Percentiles rank a stretch among this genome's conserved stretches.
These are phyloP conservation scores for Ceratocystis harringtonii DNA, from an alignment of 2,329 filamentous ascomycete genomes.

Conservation along the genomic window DNA sequence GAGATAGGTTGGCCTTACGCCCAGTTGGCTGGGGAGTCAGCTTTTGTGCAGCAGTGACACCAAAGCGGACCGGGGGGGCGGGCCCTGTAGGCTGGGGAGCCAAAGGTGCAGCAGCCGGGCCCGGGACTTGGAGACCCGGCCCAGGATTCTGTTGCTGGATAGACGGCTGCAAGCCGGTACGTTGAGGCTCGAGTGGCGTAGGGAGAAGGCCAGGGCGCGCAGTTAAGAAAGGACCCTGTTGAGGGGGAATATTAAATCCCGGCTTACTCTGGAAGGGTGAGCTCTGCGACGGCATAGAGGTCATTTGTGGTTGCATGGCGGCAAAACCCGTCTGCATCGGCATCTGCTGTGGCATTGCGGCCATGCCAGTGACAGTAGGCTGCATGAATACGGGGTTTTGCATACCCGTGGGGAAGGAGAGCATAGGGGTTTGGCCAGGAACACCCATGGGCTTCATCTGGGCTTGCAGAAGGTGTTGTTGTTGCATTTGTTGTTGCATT, in stretches of 20 bases:
- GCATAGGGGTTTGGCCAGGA: constrained; percentile 22
- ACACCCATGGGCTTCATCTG: constrained; percentile 26
- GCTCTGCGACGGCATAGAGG: constrained; percentile 40
- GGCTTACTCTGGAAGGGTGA: constrained; percentile 12
- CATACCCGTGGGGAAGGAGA: constrained; percentile 26
- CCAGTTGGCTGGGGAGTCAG: constrained; percentile 77
- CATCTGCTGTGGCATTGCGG: constrained; percentile 26
- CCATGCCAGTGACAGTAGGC: constrained; percentile 34
- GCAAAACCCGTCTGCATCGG: constrained; percentile 28
- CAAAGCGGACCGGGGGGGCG: constrained; percentile 76
- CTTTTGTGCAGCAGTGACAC: constrained; percentile 59
- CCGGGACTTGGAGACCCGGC: background rate
- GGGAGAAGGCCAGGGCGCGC: constrained; percentile 32
- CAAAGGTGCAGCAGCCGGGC: constrained; percentile 10
- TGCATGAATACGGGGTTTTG: constrained; percentile 28
- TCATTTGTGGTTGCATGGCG: constrained; percentile 45
- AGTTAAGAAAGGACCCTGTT: constrained; percentile 15
- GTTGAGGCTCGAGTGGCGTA: constrained; percentile 44
- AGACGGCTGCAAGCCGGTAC: constrained; percentile 34
- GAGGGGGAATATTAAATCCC: constrained; percentile 20
- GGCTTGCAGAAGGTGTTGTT: constrained; percentile 27
- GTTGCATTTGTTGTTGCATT: constrained; percentile 30
- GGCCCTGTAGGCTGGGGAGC: constrained; percentile 42
- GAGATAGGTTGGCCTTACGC: constrained; percentile 71
- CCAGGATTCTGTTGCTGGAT: constrained; percentile 29